Percentiles rank a stretch among this genome's conserved stretches.
Evolutionary conservation across 495 filamentous ascomycete genomes (phyloP).

Genomic region (Annulohypoxylon bovei): DNA sequence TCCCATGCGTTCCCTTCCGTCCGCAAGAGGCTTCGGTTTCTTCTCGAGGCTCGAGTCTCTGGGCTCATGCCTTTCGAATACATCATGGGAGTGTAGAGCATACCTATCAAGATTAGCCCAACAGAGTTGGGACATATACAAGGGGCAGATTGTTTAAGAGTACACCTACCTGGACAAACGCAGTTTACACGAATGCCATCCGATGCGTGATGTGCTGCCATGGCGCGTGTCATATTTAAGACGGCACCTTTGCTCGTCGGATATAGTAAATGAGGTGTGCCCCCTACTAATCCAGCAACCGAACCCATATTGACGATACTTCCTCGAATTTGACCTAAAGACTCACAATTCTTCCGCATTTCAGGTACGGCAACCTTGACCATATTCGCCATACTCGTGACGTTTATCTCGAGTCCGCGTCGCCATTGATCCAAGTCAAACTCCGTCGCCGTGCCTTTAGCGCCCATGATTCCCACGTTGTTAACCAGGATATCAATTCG

Average conservation of each 20-base stretch:
- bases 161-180: conserved; percentile 62
- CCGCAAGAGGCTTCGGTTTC: conserved; percentile 59
- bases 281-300: conserved; percentile 66
- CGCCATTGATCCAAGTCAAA: conserved; percentile 65
- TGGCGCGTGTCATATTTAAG: conserved; percentile 67
- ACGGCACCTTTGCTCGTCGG: conserved; percentile 70
- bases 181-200: conserved; percentile 68
- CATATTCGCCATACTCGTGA: conserved; percentile 69
- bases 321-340: conserved; percentile 42
- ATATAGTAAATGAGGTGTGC: conserved; percentile 68
- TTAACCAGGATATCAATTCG: conserved; percentile 67
- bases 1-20: conserved; percentile 68
- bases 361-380: conserved; percentile 62
- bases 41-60: conserved; percentile 58
- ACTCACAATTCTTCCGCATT: conserved; percentile 60
- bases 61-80: conserved; percentile 61
- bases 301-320: conserved; percentile 67
- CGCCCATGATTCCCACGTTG: conserved; percentile 65
- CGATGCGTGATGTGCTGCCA: conserved; percentile 65
- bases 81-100: conserved; percentile 72
- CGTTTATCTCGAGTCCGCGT: conserved; percentile 64
- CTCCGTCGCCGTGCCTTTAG: conserved; percentile 62
- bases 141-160: background rate
- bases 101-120: conserved; percentile 38
- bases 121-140: background rate